Conservation (phyloP, 2,329 filamentous ascomycete species). For the Diaporthe citrichinensis region DNA sequence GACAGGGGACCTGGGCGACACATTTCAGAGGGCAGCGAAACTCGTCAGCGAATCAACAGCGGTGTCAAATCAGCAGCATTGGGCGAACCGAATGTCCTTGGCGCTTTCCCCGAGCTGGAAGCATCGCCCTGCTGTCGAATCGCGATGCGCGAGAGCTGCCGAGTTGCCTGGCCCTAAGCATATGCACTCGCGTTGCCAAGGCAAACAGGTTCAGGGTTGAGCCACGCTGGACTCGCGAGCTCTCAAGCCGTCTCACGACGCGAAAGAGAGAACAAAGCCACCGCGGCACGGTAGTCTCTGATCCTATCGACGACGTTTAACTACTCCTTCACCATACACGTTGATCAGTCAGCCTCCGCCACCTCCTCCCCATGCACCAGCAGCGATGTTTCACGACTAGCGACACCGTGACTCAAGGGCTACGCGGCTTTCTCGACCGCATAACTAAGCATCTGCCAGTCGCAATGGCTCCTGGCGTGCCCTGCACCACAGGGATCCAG, state of each 20-base stretch:
- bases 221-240: background rate
- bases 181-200: background rate
- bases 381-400: slow-evolving; percentile 5
- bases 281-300: background rate
- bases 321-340: background rate
- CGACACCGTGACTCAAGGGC: slow-evolving; percentile 2
- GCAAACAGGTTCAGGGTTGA: background rate
- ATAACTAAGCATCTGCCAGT: slow-evolving; percentile 29
- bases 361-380: background rate
- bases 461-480: slow-evolving; percentile 5
- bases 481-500: background rate
- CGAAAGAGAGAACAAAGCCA: background rate
- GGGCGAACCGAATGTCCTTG: slow-evolving; percentile 1
- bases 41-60: background rate
- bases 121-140: slow-evolving; percentile 3
- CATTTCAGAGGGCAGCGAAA: background rate
- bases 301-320: background rate
- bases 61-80: background rate
- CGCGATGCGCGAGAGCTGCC: slow-evolving; percentile 1
- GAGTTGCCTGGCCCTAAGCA: background rate
- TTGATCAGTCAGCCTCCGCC: slow-evolving; percentile 22
- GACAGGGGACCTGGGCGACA: slow-evolving; percentile 18
- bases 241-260: background rate
- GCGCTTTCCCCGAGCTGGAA: background rate
- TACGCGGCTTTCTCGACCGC: background rate